These are phyloP conservation scores for Stereum hirsutum DNA, from an alignment of 1,284 basidiomycete species.

Conservation along the genomic window DNA sequence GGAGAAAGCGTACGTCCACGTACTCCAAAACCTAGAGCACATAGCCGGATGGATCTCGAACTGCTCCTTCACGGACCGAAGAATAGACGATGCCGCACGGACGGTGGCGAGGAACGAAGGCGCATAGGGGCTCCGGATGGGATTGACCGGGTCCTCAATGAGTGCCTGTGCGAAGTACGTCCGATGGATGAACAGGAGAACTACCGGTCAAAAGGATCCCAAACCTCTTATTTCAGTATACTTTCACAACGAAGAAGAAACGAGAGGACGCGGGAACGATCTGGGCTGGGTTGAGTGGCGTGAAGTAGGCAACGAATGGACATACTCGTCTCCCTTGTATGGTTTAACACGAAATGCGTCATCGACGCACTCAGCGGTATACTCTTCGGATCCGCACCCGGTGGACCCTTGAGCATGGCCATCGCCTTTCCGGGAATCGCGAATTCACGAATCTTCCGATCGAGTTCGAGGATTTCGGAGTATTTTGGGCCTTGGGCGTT, in stretches of 20 bases:
- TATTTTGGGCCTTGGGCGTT: slow-evolving; percentile 57
- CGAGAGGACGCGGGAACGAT: slow-evolving; percentile 6
- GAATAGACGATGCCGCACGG: slow-evolving; percentile 22
- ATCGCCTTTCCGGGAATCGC: slow-evolving; percentile 37
- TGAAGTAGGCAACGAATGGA: slow-evolving; percentile 3
- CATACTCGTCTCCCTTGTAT: slow-evolving; percentile 25
- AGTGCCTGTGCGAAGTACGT: slow-evolving; percentile 31
- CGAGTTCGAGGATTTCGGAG: slow-evolving; percentile 61
- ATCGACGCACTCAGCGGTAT: slow-evolving; percentile 20
- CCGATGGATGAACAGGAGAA: slow-evolving; percentile 26
- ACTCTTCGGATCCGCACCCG: slow-evolving; percentile 14
- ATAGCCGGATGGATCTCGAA: slow-evolving; percentile 23
- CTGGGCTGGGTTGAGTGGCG: slow-evolving; percentile 3
- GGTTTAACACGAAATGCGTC: slow-evolving; percentile 37
- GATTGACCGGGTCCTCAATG: slow-evolving; percentile 27
- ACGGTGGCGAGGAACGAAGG: slow-evolving; percentile 31
- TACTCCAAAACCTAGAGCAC: slow-evolving; percentile 26
- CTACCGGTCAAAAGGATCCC: no score
- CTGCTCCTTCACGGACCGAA: slow-evolving; percentile 22
- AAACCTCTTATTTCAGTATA: no score
- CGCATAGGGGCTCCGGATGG: slow-evolving; percentile 28
- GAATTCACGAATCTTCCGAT: slow-evolving; percentile 61
- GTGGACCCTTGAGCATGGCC: slow-evolving; percentile 21
- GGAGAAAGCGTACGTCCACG: slow-evolving; percentile 30
- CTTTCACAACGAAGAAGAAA: no score